Base-by-base conservation (phyloP, 2,329 filamentous ascomycete genomes). In the Aspergillus sp. region DNA sequence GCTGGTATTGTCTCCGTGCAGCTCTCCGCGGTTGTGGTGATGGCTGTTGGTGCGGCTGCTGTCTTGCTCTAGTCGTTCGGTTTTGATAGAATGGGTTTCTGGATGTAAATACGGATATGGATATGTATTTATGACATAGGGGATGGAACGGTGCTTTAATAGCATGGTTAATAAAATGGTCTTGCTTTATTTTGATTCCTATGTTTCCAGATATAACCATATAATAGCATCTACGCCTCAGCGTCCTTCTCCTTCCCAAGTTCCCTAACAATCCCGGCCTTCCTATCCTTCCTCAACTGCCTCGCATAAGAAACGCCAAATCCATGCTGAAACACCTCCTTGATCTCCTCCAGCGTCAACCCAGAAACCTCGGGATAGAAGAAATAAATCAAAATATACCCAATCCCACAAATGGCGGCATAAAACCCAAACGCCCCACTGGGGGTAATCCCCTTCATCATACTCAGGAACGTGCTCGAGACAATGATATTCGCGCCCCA, bases 371-470 rank as follows among this genome's bases (percentile, higher is more conserved):
- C 65, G 1, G 66, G 66, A 20, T 68, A 69, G 58, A 65, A 68
- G 51, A 64, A 64, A n/a, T 64, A 66, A 19, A 69, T 61, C 61
- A 62, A 64, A 12, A 81, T 52, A 66, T 75, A 80, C 12, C 80
- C 80, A 27, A 80, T 59, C 45, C 79, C 73, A 61, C 79, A 82
- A 34, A 83, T 79, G 0, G 70, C 78, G 0, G 79, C 77, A 54
- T 82, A 83, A 66, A 83, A 82, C 5, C 79, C 80, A 59, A 83
- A 83, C 0, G 80, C 76, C 1, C 81, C 80, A 2, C 73, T 77
- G 0, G 79, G 79, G 0, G 80, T 82, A 53, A 76, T 79, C 13
- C 68, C 69, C 60, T 82, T 74, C 75, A 82, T 82, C 75, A 76
- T 76, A 27, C 75, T 78, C 12, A 82, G 64, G 68, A 83, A 83